These are phyloP conservation scores for Capronia americana DNA, from an alignment of 2,329 filamentous ascomycete genomes.

Conservation along the genomic window DNA sequence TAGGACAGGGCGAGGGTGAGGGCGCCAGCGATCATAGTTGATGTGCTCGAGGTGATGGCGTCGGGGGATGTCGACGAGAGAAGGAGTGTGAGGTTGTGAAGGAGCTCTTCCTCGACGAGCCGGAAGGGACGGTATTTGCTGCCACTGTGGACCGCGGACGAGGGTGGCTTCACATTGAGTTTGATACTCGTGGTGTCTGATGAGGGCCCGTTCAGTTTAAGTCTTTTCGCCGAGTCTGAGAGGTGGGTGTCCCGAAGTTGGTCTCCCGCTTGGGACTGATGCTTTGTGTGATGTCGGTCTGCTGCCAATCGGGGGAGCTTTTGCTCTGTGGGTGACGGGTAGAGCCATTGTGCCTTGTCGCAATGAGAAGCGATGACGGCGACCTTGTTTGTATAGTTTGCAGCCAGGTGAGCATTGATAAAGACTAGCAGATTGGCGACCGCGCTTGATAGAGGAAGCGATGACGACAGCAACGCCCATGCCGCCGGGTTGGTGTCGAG, in stretches of 20 bases:
- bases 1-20: conserved; percentile 87
- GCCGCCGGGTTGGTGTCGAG: conserved; percentile 96
- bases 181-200: conserved; percentile 34
- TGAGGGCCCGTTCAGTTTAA: conserved; percentile 29
- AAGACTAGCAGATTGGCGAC: conserved; percentile 92
- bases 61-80: conserved; percentile 70
- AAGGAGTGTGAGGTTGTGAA: conserved; percentile 74
- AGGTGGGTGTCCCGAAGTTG: conserved; percentile 17
- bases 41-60: conserved; percentile 71
- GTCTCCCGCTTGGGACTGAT: conserved; percentile 19
- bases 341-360: conserved; percentile 86
- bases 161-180: conserved; percentile 26
- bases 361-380: conserved; percentile 89
- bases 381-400: conserved; percentile 91
- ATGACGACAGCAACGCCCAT: conserved; percentile 78
- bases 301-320: conserved; percentile 21
- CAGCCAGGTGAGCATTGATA: conserved; percentile 93
- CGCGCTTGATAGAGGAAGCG: conserved; percentile 80
- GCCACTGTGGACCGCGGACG: conserved; percentile 52
- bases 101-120: conserved; percentile 80
- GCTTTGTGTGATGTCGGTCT: conserved; percentile 31
- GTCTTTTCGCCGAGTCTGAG: conserved; percentile 35
- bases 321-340: conserved; percentile 63
- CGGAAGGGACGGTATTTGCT: conserved; percentile 96
- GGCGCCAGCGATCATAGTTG: conserved; percentile 88